Conservation (phyloP, 148 eudicot genomes). For the Vaccinium darrowii region DNA sequence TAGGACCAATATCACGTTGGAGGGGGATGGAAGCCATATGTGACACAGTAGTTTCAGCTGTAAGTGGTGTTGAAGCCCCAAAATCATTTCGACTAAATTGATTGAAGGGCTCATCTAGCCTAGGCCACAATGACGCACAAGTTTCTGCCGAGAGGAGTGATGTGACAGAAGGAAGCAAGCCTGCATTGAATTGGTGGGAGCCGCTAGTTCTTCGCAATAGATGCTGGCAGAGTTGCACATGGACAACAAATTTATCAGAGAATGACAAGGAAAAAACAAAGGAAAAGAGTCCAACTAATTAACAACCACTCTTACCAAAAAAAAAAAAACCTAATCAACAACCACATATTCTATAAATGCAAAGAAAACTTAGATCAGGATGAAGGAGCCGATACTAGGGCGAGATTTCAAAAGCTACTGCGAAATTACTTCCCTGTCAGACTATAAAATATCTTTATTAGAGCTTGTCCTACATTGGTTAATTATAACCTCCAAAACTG, state of each 20-base stretch:
- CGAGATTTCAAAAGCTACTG: neutral
- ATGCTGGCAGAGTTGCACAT: conserved; percentile 13
- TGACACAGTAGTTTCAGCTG: conserved; percentile 21
- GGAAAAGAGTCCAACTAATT: neutral
- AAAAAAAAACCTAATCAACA: neutral
- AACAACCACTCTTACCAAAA: no score
- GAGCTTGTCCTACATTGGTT: no score
- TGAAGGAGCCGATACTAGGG: neutral
- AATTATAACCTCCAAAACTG: no score
- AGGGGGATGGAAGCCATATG: conserved; percentile 13
- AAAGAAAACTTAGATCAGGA: neutral
- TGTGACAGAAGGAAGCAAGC: conserved; percentile 13
- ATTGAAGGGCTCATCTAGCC: conserved; percentile 15
- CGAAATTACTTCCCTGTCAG: neutral
- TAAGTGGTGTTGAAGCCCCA: conserved; percentile 24
- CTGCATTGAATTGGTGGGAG: conserved; percentile 21
- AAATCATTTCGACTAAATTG: conserved; percentile 7
- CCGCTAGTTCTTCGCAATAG: conserved; percentile 14
- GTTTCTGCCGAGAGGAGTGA: conserved; percentile 19
- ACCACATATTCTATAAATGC: neutral
- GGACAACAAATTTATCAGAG: neutral
- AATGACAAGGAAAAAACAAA: neutral
- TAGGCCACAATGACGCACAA: conserved; percentile 20
- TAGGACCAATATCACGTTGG: conserved; percentile 13
- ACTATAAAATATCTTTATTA: neutral